Evolutionary conservation across 2,329 filamentous ascomycete genomes (phyloP).

Genomic region (Ophiosphaerella herpotricha): DNA sequence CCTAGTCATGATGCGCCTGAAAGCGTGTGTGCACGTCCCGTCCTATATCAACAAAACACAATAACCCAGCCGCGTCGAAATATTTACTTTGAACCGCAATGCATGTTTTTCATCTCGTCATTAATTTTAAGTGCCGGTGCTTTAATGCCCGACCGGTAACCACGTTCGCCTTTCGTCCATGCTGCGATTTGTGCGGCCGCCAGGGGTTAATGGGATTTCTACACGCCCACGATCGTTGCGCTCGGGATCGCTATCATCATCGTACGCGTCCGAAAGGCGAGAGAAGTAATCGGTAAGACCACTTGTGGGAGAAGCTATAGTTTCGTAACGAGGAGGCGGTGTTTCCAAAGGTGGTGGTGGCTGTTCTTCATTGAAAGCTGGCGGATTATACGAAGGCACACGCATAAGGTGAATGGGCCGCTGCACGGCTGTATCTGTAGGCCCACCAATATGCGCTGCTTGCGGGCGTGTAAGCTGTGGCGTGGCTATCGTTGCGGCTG

Average conservation of each 20-base stretch:
- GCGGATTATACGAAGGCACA: constrained; percentile 84
- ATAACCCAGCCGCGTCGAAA: neutral
- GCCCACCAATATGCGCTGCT: constrained; percentile 51
- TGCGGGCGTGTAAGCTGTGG: constrained; percentile 57
- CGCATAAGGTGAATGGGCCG: constrained; percentile 85
- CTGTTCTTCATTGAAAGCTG: constrained; percentile 80
- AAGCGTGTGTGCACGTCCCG: no score
- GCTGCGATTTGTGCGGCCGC: constrained; percentile 64
- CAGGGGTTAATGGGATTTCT: constrained; percentile 67
- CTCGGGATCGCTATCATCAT: constrained; percentile 63
- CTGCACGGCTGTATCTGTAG: constrained; percentile 53
- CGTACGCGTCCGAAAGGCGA: constrained; percentile 68
- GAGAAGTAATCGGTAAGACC: constrained; percentile 85
- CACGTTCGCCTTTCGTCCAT: constrained; percentile 67
- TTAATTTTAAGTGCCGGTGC: constrained; percentile 23
- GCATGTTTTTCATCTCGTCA: constrained; percentile 24
- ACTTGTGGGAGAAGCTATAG: constrained; percentile 72
- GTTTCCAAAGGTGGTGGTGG: constrained; percentile 76
- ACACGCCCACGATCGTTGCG: constrained; percentile 47
- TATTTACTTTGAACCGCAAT: constrained; percentile 14
- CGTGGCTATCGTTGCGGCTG: constrained; percentile 13
- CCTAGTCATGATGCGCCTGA: no score
- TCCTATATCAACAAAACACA: neutral
- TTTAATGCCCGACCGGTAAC: constrained; percentile 51
- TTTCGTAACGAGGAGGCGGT: constrained; percentile 83